Conservation (phyloP, 768 basidiomycete genomes). For the Imleria badia region DNA sequence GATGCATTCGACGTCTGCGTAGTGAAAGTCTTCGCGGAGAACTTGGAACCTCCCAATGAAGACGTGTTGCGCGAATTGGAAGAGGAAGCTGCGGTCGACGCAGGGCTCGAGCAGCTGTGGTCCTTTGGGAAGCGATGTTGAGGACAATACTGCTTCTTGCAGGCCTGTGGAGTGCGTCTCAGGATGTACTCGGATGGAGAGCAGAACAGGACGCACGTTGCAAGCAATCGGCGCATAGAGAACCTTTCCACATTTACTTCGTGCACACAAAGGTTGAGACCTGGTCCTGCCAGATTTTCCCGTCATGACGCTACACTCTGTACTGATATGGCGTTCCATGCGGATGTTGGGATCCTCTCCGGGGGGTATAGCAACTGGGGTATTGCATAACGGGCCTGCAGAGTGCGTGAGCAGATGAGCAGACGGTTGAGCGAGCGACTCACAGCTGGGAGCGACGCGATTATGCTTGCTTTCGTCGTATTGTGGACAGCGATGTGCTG, state of each 20-base stretch:
- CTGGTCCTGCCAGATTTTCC: conserved; percentile 51
- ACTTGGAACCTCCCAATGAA: conserved; percentile 6
- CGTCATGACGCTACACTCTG: conserved; percentile 67
- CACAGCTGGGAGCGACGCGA: conserved; percentile 75
- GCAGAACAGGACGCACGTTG: conserved; percentile 48
- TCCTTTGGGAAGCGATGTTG: conserved; percentile 77
- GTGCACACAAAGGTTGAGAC: conserved; percentile 58
- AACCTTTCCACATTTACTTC: conserved; percentile 66
- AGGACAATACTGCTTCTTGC: conserved; percentile 70
- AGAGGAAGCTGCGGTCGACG: conserved; percentile 11
- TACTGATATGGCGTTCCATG: conserved; percentile 74
- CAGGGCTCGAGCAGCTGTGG: conserved; percentile 51
- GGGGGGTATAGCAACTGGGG: conserved; percentile 69
- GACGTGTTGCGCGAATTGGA: conserved; percentile 9
- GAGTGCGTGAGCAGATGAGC: conserved; percentile 3
- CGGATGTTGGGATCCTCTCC: conserved; percentile 79
- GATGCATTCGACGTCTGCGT: conserved; percentile 6
- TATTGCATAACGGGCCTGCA: conserved; percentile 74
- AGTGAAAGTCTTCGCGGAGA: neutral
- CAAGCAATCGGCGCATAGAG: conserved; percentile 75
- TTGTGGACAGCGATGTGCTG: conserved; percentile 62
- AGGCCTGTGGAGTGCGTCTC: conserved; percentile 50
- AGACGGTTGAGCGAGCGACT: conserved; percentile 19
- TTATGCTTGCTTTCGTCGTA: conserved; percentile 73
- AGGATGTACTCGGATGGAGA: neutral